Evolutionary conservation across 352 stramenopile species (phyloP).

Genomic region (Globisporangium acanthophoron): DNA sequence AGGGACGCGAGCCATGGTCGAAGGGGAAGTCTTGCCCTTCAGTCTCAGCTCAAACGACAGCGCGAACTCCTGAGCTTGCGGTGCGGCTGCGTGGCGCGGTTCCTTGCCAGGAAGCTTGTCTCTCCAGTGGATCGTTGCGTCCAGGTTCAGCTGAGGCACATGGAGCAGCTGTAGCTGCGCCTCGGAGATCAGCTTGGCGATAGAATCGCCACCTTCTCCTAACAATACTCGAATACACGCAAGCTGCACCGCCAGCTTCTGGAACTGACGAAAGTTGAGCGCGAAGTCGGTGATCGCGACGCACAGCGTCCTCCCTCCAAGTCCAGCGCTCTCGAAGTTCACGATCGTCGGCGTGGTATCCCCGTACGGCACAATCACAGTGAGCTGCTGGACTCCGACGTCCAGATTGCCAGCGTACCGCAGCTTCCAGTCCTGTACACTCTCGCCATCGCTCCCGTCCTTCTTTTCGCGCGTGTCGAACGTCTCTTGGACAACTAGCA

Average conservation of each 20-base stretch:
- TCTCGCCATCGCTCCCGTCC: not conserved
- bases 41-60: constrained; percentile 52
- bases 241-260: constrained; percentile 38
- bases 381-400: constrained; percentile 29
- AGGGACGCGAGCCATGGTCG: constrained; percentile 29
- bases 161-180: constrained; percentile 16
- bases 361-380: constrained; percentile 31
- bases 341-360: constrained; percentile 10
- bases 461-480: constrained; percentile 31
- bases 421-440: constrained; percentile 23
- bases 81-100: not conserved
- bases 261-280: constrained; percentile 48
- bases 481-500: constrained; percentile 28
- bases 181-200: not conserved
- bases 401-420: constrained; percentile 51
- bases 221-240: constrained; percentile 18
- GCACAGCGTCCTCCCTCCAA: constrained; percentile 23
- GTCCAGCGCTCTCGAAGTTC: constrained; percentile 6
- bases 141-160: constrained; percentile 20
- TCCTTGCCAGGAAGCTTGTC: not conserved
- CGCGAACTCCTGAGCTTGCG: constrained; percentile 20
- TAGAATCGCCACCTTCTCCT: not conserved
- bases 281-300: constrained; percentile 30
- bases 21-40: constrained; percentile 14
- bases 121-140: constrained; percentile 28